phyloP scores from a whole-genome alignment of 371 early-diverging fungal genomes.

The Umbelopsis sp. region DNA sequence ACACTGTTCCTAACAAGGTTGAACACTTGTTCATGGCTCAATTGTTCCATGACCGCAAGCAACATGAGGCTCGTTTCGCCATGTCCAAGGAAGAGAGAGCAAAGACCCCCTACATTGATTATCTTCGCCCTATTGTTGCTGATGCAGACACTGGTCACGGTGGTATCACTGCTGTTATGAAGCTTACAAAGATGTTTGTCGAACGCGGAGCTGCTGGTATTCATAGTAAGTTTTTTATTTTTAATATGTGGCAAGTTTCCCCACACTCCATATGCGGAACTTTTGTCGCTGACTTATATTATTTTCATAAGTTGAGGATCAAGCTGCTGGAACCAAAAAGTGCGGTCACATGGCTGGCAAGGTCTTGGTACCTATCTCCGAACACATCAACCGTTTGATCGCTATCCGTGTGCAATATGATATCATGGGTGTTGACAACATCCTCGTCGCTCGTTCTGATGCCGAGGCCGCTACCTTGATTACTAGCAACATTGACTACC shows the following conservation, averaged over 20 bases:
- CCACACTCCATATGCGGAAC: constrained; percentile 14
- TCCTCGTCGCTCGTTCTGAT: constrained; percentile 95
- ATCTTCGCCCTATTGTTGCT: constrained; percentile 95
- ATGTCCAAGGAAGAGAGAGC: constrained; percentile 73
- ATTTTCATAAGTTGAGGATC: constrained; percentile 79
- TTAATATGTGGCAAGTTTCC: background rate
- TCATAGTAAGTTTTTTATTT: constrained; percentile 53
- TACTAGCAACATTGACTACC: constrained; percentile 93
- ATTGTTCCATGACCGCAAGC: constrained; percentile 97
- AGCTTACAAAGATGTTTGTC: constrained; percentile 93
- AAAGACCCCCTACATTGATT: constrained; percentile 81
- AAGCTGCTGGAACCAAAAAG: constrained; percentile 95
- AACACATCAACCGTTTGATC: constrained; percentile 97
- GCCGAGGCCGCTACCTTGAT: constrained; percentile 97
- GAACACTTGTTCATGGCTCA: constrained; percentile 98
- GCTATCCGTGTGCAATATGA: constrained; percentile 97
- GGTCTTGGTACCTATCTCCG: constrained; percentile 94
- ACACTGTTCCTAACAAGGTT: constrained; percentile 98
- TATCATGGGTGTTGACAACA: constrained; percentile 96
- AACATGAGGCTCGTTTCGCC: constrained; percentile 86
- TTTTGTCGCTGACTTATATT: background rate
- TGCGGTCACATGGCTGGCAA: constrained; percentile 99
- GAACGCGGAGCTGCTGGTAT: constrained; percentile 94
- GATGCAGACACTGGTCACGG: constrained; percentile 99
- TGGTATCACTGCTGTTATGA: constrained; percentile 93